Evolutionary conservation across 768 basidiomycete genomes (phyloP).

Genomic region (Mycena epipterygia): DNA sequence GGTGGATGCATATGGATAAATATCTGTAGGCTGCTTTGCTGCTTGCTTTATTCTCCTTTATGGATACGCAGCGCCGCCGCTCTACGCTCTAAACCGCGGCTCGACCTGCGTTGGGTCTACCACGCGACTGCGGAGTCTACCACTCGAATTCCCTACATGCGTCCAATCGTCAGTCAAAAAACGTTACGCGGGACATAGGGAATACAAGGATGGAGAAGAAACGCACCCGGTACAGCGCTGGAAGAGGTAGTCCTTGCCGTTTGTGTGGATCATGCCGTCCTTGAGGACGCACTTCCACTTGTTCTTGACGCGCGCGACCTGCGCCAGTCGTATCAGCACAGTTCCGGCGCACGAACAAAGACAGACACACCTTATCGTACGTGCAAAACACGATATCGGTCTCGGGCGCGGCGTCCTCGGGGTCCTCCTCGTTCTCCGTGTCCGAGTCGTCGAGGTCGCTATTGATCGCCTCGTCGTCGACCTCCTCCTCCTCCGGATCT

Average conservation of each 20-base stretch:
- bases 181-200: neutral
- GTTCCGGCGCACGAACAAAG: neutral
- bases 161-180: no score
- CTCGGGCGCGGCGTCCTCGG: conserved; percentile 62
- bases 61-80: no score
- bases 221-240: conserved; percentile 82
- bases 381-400: conserved; percentile 85
- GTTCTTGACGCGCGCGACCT: conserved; percentile 88
- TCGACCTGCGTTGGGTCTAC: no score
- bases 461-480: conserved; percentile 70
- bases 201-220: no score
- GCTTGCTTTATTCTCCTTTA: no score
- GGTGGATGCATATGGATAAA: no score
- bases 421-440: conserved; percentile 71
- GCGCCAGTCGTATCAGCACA: neutral
- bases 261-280: conserved; percentile 84
- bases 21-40: no score
- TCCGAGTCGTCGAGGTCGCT: conserved; percentile 85
- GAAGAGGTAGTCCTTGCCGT: conserved; percentile 85
- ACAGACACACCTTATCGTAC: conserved; percentile 83
- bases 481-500: conserved; percentile 7
- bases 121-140: conserved; percentile 45
- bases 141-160: conserved; percentile 55
- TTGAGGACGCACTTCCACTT: conserved; percentile 92
- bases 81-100: no score